Conservation (phyloP, 2,329 filamentous ascomycete genomes). For the Ophiocordyceps australis region DNA sequence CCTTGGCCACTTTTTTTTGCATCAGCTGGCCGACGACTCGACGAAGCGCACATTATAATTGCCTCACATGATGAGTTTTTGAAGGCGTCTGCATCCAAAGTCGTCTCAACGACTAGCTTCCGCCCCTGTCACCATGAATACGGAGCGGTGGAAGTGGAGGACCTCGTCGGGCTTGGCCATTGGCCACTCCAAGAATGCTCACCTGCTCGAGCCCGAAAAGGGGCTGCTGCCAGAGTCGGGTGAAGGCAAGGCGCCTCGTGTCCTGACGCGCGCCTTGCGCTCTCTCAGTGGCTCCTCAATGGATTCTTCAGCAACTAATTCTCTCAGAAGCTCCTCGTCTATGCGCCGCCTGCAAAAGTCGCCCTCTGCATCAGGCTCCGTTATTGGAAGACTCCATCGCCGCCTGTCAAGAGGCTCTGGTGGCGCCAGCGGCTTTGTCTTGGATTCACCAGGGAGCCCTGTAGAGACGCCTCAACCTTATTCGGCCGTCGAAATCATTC, state of each 20-base stretch:
- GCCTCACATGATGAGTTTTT: too few species aligned
- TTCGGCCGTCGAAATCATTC: slow-evolving; percentile 19
- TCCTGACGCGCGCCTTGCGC: slow-evolving; percentile 17
- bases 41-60: too few species aligned
- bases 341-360: slow-evolving; percentile 17
- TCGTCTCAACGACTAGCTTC: neutral
- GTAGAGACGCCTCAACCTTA: slow-evolving; percentile 13
- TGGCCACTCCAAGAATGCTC: slow-evolving; percentile 5
- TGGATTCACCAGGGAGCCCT: slow-evolving; percentile 10
- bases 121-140: slow-evolving; percentile 8
- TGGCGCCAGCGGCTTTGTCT: slow-evolving; percentile 10
- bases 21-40: too few species aligned
- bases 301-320: slow-evolving; percentile 16
- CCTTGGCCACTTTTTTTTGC: too few species aligned
- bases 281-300: slow-evolving; percentile 21
- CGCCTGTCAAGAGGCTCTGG: slow-evolving; percentile 18
- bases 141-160: slow-evolving; percentile 16
- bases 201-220: slow-evolving; percentile 6
- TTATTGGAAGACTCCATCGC: slow-evolving; percentile 21
- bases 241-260: slow-evolving; percentile 16
- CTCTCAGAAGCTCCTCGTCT: slow-evolving; percentile 13
- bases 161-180: slow-evolving; percentile 12
- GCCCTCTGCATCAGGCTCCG: slow-evolving; percentile 18
- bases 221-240: slow-evolving; percentile 6
- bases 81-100: too few species aligned